A percentile compares a stretch with the other conserved stretches of the same genome.
Evolutionary conservation across 140 eudicot species (phyloP).

Genomic region (Senecio squalidus): DNA sequence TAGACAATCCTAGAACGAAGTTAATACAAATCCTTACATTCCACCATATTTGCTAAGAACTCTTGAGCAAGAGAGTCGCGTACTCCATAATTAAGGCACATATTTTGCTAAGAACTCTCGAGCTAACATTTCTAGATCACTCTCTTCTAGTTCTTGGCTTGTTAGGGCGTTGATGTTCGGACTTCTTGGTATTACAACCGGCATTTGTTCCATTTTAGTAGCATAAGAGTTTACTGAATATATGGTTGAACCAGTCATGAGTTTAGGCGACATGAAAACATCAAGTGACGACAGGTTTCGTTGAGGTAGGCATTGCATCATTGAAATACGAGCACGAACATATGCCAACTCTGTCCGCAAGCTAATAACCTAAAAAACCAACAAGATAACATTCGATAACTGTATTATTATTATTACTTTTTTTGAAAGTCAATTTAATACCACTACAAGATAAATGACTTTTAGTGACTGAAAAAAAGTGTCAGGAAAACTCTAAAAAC

Average conservation of each 20-base stretch:
- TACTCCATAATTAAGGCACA: constrained; percentile 23
- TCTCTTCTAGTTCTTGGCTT: constrained; percentile 28
- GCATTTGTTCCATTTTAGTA: constrained; percentile 13
- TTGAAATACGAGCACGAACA: constrained; percentile 51
- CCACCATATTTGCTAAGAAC: not conserved
- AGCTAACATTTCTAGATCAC: constrained; percentile 44
- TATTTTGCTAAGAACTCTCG: constrained; percentile 46
- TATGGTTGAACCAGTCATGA: constrained; percentile 5
- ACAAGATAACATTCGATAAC: too few relatives aligned
- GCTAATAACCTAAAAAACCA: constrained; percentile 40
- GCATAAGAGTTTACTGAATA: not conserved
- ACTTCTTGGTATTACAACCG: constrained; percentile 10
- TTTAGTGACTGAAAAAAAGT: too few relatives aligned
- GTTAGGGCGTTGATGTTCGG: constrained; percentile 1
- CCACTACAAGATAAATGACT: too few relatives aligned
- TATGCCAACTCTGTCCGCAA: constrained; percentile 60
- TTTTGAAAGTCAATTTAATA: too few relatives aligned
- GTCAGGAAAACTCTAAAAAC: too few relatives aligned
- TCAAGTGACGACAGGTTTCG: not conserved
- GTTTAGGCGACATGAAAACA: constrained; percentile 16
- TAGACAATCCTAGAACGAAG: constrained; percentile 13
- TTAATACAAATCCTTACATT: constrained; percentile 2
- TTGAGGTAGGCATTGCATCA: constrained; percentile 32
- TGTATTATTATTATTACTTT: too few relatives aligned
- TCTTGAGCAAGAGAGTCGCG: not conserved